A percentile compares a stretch with the other conserved stretches of the same genome.
Evolutionary conservation across 345 rosid species (phyloP).

Genomic region (Hibiscus tridactylites): DNA sequence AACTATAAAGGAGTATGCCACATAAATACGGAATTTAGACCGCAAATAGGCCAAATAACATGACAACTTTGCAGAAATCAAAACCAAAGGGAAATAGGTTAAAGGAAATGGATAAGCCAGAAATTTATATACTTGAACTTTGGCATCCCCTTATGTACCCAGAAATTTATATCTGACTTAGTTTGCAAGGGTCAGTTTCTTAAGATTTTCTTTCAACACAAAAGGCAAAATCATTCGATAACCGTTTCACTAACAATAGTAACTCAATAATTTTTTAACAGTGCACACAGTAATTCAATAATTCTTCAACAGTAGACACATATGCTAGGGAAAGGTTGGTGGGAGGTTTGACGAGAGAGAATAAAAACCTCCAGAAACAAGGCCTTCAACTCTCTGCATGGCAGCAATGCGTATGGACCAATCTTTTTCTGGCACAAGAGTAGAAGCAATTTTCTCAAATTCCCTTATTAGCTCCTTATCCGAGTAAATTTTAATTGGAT

Average conservation of each 20-base stretch:
- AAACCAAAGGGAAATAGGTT: neutral
- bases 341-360: neutral
- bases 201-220: neutral
- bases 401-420: conserved; percentile 98
- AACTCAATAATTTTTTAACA: neutral
- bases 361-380: conserved; percentile 81
- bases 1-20: neutral
- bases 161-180: neutral
- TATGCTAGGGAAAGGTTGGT: neutral
- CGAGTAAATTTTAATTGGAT: conserved; percentile 80
- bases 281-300: neutral
- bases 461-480: conserved; percentile 94
- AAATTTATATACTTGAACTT: neutral
- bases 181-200: neutral
- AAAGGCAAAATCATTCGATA: neutral
- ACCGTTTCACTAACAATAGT: neutral
- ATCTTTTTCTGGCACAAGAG: conserved; percentile 94
- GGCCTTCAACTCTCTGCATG: conserved; percentile 97
- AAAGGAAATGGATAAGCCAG: neutral
- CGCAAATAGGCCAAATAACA: neutral
- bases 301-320: no score
- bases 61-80: neutral
- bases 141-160: neutral
- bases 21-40: neutral
- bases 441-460: conserved; percentile 78